Base-by-base conservation (phyloP, 176 grass and related monocot species). In the Miscanthus lutarioriparius region DNA sequence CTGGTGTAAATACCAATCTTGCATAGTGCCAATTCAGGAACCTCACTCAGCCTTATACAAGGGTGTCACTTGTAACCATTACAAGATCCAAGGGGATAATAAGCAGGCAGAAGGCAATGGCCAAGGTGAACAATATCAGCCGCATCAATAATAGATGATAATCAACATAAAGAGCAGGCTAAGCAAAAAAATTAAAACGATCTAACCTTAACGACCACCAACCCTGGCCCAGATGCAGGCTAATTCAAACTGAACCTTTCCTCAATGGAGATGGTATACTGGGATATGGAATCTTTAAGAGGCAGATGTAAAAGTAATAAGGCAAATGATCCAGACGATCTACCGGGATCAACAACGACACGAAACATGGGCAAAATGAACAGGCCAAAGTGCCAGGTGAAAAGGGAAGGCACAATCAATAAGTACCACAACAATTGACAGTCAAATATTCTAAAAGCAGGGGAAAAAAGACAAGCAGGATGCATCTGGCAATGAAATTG, bases 191-290 rank as follows among this genome's bases (percentile, higher is more conserved):
- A 8, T 30, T 30, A 45, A 61, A 30, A 36, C 17, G 9, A 23
- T 48, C 49, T 71, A 78, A 59, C 53, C 10, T 49, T 72, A n/a
- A 64, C 7, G 22, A 17, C 7, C 33, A 64, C 35, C 6, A 23
- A 26, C 39, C 27, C 56, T 10, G n/a, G 66, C 28, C 32, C 10
- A 27, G 67, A 51, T 40, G 30, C 37, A 70, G 22, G 32, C 13
- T 86, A 77, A 45, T 72, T 2, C 6, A 19, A 86, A 16, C 28
- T 20, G 53, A 80, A 22, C 20, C 75, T 36, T 72, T 86, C 62
- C 2, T 22, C 20, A 6, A 8, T 8, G 8, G 66, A 62, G 20
- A 70, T 22, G 19, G 16, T 20, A 17, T 48, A 32, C 40, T 33
- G 8, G 47, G 45, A 32, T 65, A 61, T 67, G 62, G 3, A 79